Evolutionary conservation across 257 asterid species (phyloP).

Genomic region (Solanum boliviense): DNA sequence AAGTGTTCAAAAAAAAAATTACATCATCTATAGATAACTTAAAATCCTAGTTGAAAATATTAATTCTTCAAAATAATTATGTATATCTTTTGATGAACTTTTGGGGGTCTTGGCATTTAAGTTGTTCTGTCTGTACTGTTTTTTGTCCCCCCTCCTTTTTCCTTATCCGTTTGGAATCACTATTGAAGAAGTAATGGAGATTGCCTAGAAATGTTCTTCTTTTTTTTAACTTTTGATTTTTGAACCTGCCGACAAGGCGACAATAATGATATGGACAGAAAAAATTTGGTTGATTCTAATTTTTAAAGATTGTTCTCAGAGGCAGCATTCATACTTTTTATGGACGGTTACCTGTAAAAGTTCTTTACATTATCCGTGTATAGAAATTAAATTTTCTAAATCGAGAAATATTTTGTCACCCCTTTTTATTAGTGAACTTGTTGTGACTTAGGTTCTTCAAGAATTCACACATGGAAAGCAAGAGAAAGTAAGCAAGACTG

Average conservation of each 20-base stretch:
- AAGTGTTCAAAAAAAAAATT: neutral
- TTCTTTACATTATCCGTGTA: neutral
- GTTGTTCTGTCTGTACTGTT: neutral
- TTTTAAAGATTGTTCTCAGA: neutral
- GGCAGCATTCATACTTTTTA: neutral
- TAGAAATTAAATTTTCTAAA: neutral
- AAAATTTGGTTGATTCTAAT: neutral
- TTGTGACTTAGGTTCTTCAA: conserved; percentile 53
- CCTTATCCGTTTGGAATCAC: neutral
- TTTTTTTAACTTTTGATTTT: neutral
- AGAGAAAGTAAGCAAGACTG: conserved; percentile 50
- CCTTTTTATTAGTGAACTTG: neutral
- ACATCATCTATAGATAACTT: neutral
- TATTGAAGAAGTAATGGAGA: neutral
- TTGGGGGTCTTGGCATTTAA: neutral
- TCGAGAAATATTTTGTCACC: neutral
- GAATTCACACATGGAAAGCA: conserved; percentile 77
- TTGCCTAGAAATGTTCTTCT: neutral
- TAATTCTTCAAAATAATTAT: neutral
- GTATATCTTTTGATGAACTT: neutral
- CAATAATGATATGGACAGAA: neutral
- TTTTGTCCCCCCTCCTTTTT: neutral
- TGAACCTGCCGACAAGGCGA: neutral
- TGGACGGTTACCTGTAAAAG: neutral
- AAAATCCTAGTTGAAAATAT: neutral